Conservation (phyloP, 106 monocot genomes). For the Narthecium ossifragum region DNA sequence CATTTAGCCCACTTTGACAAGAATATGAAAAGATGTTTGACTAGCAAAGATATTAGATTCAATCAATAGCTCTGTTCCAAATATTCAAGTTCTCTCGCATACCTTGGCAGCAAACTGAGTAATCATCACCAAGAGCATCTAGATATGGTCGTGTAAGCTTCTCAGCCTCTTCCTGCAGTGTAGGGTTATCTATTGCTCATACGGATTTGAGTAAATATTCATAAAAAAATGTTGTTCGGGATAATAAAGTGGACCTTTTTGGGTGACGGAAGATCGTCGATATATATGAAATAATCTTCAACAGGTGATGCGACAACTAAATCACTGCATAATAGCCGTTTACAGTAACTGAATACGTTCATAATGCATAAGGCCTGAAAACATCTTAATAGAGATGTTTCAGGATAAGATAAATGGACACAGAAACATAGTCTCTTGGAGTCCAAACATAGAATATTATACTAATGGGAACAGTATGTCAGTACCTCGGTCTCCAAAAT, state of each 20-base stretch:
- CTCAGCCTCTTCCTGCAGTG: constrained; percentile 67
- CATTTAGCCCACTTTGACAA: too few species aligned
- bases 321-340: constrained; percentile 46
- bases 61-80: too few species aligned
- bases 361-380: too few species aligned
- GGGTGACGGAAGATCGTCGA: constrained; percentile 67
- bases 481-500: not conserved
- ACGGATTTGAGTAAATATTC: not conserved
- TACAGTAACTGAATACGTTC: not conserved
- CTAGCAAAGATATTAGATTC: too few species aligned
- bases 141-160: constrained; percentile 49
- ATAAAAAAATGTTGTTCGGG: too few species aligned
- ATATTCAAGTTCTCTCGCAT: too few species aligned
- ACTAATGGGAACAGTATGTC: not conserved
- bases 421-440: too few species aligned
- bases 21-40: too few species aligned
- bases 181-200: not conserved
- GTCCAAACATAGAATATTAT: too few species aligned
- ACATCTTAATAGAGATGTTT: too few species aligned
- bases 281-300: constrained; percentile 87
- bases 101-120: constrained; percentile 83
- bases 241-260: constrained; percentile 45
- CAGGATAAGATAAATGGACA: too few species aligned
- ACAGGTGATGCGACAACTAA: constrained; percentile 95
- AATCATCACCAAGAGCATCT: constrained; percentile 78